These are phyloP conservation scores for Ambrosiella beaveri DNA, from an alignment of 2,329 filamentous ascomycete genomes.

Conservation along the genomic window DNA sequence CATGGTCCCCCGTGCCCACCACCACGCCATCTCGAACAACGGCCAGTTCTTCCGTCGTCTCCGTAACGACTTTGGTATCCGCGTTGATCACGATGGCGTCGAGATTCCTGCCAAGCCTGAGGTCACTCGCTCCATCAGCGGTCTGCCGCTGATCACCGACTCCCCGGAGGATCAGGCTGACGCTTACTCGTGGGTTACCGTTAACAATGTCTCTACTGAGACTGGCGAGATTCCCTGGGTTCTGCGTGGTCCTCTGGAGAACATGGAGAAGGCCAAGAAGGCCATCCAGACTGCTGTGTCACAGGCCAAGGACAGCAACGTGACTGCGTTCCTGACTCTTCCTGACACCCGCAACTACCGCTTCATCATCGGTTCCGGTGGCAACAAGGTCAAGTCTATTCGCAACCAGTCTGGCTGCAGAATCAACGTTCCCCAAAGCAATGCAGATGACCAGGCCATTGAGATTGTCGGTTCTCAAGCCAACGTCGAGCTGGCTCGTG, in stretches of 20 bases:
- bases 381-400: slow-evolving; percentile 83
- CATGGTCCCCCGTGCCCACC: slow-evolving; percentile 63
- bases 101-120: slow-evolving; percentile 54
- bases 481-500: slow-evolving; percentile 71
- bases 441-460: slow-evolving; percentile 63
- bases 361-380: slow-evolving; percentile 74
- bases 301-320: slow-evolving; percentile 49
- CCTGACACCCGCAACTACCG: slow-evolving; percentile 81
- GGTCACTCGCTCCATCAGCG: slow-evolving; percentile 38
- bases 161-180: slow-evolving; percentile 48
- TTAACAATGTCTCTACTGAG: slow-evolving; percentile 44
- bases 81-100: slow-evolving; percentile 77
- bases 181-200: slow-evolving; percentile 67
- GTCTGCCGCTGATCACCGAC: slow-evolving; percentile 84
- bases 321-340: slow-evolving; percentile 74
- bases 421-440: slow-evolving; percentile 80
- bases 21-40: slow-evolving; percentile 73
- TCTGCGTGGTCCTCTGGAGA: slow-evolving; percentile 61
- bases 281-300: slow-evolving; percentile 56
- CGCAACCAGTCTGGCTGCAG: slow-evolving; percentile 82
- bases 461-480: slow-evolving; percentile 68
- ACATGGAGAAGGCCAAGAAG: slow-evolving; percentile 64
- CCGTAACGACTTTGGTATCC: slow-evolving; percentile 70
- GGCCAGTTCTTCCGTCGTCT: slow-evolving; percentile 88
- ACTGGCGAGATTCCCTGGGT: slow-evolving; percentile 76